Conservation (phyloP, 2,329 filamentous ascomycete species). For the Rutstroemia sp. region DNA sequence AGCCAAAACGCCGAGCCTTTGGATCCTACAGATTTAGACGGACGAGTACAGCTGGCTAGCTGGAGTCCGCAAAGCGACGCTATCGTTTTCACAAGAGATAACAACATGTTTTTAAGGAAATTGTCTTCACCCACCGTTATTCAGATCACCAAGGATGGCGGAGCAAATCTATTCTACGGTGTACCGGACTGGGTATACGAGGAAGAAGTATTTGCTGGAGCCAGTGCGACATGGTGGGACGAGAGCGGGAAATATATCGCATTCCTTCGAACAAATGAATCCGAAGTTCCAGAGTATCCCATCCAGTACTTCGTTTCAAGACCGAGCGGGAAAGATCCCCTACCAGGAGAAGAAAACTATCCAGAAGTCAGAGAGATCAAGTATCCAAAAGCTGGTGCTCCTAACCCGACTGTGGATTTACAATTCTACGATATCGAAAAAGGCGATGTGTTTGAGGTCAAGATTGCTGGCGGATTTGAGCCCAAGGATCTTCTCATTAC, state of each 20-base stretch:
- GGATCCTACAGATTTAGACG: constrained; percentile 58
- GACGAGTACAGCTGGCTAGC: constrained; percentile 71
- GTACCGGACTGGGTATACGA: constrained; percentile 98
- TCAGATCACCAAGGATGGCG: constrained; percentile 80
- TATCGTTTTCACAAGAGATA: constrained; percentile 80
- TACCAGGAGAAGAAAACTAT: constrained; percentile 73
- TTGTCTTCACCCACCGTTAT: constrained; percentile 35
- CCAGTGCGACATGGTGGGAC: constrained; percentile 93
- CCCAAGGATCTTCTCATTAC: constrained; percentile 85
- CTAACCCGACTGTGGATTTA: constrained; percentile 83
- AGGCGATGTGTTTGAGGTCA: constrained; percentile 71
- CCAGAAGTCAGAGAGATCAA: constrained; percentile 90
- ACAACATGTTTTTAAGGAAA: constrained; percentile 81
- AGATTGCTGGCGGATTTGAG: constrained; percentile 68
- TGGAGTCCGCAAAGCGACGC: constrained; percentile 88
- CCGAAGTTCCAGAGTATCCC: constrained; percentile 81
- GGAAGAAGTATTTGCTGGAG: constrained; percentile 69
- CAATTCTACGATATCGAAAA: constrained; percentile 81
- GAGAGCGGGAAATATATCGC: constrained; percentile 82
- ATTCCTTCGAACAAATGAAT: constrained; percentile 91
- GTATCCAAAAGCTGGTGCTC: constrained; percentile 91
- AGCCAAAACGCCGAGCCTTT: constrained; percentile 71
- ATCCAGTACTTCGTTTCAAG: constrained; percentile 88
- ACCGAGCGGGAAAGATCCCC: constrained; percentile 65
- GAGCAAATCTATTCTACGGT: constrained; percentile 85